Percentiles rank a stretch among this genome's conserved stretches.
These are phyloP conservation scores for Cordyceps cicadae DNA, from an alignment of 2,329 filamentous ascomycete species.

Conservation along the genomic window DNA sequence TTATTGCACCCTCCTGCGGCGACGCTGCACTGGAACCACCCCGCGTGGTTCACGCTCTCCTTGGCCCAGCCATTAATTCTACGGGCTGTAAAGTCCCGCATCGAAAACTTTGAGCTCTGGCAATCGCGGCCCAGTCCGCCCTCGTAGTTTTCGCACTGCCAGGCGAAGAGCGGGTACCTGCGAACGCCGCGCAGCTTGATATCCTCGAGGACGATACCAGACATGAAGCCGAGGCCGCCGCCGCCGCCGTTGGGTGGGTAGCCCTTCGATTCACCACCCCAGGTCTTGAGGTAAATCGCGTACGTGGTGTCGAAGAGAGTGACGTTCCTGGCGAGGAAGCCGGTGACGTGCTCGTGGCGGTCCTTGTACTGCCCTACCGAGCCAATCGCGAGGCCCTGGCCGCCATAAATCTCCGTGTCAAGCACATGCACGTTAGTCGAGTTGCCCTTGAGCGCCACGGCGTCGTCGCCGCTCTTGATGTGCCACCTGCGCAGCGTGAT, in stretches of 20 bases:
- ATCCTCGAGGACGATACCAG: conserved; percentile 25
- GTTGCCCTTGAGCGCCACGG: conserved; percentile 47
- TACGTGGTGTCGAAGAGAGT: conserved; percentile 37
- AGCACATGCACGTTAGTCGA: conserved; percentile 44
- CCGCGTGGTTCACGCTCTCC: conserved; percentile 18
- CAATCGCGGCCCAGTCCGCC: conserved; percentile 26
- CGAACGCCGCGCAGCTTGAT: conserved; percentile 21
- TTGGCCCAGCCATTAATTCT: conserved; percentile 22
- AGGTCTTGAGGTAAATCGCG: conserved; percentile 50
- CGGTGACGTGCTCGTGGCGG: conserved; percentile 39
- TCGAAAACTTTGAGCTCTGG: conserved; percentile 25
- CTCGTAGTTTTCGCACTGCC: conserved; percentile 29
- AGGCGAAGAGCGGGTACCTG: conserved; percentile 25
- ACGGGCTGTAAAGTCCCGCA: conserved; percentile 22
- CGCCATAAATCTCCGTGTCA: conserved; percentile 40
- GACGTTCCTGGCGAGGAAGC: conserved; percentile 40
- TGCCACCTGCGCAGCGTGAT: conserved; percentile 43
- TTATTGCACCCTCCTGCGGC: conserved; percentile 24
- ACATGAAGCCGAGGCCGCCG: conserved; percentile 39
- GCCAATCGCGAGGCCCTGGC: conserved; percentile 47
- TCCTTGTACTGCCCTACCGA: conserved; percentile 47
- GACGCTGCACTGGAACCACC: conserved; percentile 25
- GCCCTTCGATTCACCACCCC: conserved; percentile 43
- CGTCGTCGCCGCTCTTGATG: conserved; percentile 45
- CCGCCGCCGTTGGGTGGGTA: conserved; percentile 51